Percentiles rank a stretch among this genome's conserved stretches.
These are phyloP conservation scores for Phytophthora litchii DNA, from an alignment of 352 stramenopile genomes.

Conservation along the genomic window DNA sequence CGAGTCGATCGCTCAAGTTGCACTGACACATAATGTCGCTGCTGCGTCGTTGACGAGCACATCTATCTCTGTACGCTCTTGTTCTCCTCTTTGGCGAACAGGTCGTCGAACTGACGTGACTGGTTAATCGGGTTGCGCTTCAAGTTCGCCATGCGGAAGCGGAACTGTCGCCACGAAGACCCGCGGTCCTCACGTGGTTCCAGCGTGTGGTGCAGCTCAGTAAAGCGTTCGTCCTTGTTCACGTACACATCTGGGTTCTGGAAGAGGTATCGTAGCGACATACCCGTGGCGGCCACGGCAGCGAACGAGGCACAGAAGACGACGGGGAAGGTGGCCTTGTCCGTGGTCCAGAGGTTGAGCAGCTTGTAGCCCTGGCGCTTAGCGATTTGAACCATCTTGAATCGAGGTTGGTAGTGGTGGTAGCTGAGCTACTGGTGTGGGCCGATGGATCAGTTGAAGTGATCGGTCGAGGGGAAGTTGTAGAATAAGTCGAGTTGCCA, in stretches of 20 bases:
- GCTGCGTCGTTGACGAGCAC: too few species aligned
- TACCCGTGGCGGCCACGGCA: slow-evolving; percentile 35
- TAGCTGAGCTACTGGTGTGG: background rate
- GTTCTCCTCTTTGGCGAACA: slow-evolving; percentile 66
- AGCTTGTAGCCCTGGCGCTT: slow-evolving; percentile 26
- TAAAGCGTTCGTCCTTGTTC: slow-evolving; percentile 63
- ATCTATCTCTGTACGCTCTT: slow-evolving; percentile 58
- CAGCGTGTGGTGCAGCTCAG: slow-evolving; percentile 48
- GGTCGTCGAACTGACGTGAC: slow-evolving; percentile 64
- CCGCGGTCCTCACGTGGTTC: slow-evolving; percentile 44
- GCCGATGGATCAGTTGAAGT: slow-evolving; percentile 5
- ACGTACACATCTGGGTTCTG: slow-evolving; percentile 70
- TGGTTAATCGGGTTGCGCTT: slow-evolving; percentile 77
- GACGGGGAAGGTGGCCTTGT: slow-evolving; percentile 66
- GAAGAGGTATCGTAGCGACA: slow-evolving; percentile 54
- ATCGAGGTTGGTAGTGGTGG: background rate
- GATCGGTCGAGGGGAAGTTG: slow-evolving; percentile 13
- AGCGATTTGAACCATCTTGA: background rate
- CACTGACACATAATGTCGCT: background rate
- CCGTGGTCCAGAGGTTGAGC: slow-evolving; percentile 65
- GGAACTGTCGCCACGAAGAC: slow-evolving; percentile 60
- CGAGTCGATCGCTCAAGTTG: background rate
- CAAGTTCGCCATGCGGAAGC: slow-evolving; percentile 70
- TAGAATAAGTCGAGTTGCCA: slow-evolving; percentile 1
- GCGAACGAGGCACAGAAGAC: slow-evolving; percentile 51